These are phyloP conservation scores for Chalciporus sphaerocephalus DNA, from an alignment of 768 basidiomycete species.

Conservation along the genomic window DNA sequence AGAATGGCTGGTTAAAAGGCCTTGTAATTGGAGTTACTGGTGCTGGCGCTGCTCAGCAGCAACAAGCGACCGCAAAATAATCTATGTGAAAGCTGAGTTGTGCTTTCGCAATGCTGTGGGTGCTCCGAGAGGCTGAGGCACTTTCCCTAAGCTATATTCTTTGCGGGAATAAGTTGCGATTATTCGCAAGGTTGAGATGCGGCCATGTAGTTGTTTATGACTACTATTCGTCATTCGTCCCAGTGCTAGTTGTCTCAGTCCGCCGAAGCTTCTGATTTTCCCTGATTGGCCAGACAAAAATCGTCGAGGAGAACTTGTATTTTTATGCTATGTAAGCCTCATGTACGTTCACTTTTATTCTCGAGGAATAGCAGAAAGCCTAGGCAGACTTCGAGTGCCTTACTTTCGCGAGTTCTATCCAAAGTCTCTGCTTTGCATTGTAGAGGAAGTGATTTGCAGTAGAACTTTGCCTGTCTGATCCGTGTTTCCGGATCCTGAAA, in stretches of 20 bases:
- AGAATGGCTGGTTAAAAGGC: slow-evolving; percentile 92
- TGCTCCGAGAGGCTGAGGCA: not conserved
- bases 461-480: too few relatives aligned
- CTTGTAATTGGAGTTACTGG: slow-evolving; percentile 86
- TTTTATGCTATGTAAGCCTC: slow-evolving; percentile 11
- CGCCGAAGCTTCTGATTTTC: not conserved
- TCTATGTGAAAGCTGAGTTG: not conserved
- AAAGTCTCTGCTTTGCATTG: too few relatives aligned
- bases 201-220: not conserved
- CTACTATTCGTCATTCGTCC: too few relatives aligned
- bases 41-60: slow-evolving; percentile 42
- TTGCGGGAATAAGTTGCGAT: not conserved
- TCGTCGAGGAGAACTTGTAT: slow-evolving; percentile 16
- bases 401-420: too few relatives aligned
- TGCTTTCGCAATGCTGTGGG: not conserved
- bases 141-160: not conserved
- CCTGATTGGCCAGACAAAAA: not conserved
- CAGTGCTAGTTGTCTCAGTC: not conserved
- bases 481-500: too few relatives aligned
- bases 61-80: slow-evolving; percentile 21
- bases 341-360: not conserved
- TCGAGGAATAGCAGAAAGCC: too few relatives aligned
- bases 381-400: too few relatives aligned
- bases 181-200: not conserved
- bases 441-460: too few relatives aligned